phyloP scores from a whole-genome alignment of 1,284 basidiomycete species.

The Paramarasmius palmivorus region DNA sequence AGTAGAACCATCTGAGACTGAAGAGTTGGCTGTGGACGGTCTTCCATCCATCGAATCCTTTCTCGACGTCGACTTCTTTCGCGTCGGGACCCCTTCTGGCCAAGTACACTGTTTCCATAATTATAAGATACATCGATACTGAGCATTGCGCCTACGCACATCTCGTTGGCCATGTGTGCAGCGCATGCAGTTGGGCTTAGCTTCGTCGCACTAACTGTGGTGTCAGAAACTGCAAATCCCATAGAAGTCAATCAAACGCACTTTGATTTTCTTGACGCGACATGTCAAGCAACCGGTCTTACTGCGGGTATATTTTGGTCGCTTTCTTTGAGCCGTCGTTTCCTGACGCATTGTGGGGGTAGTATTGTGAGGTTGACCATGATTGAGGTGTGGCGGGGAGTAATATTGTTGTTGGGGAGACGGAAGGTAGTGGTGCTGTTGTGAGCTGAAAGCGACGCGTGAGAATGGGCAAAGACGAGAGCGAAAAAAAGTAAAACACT shows the following conservation, averaged over 20 bases:
- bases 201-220: conserved; percentile 72
- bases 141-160: conserved; percentile 38
- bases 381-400: conserved; percentile 36
- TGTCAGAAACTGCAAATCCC: conserved; percentile 6
- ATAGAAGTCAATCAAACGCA: conserved; percentile 32
- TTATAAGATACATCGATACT: background rate
- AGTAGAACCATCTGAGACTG: conserved; percentile 62
- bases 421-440: conserved; percentile 39
- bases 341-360: conserved; percentile 49
- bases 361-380: conserved; percentile 43
- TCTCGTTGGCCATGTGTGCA: conserved; percentile 80
- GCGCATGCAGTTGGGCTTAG: conserved; percentile 76
- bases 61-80: conserved; percentile 53
- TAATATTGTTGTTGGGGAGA: conserved; percentile 43
- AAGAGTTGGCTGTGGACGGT: conserved; percentile 65
- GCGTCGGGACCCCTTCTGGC: conserved; percentile 69
- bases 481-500: conserved; percentile 14
- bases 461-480: conserved; percentile 22
- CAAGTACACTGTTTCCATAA: conserved; percentile 64
- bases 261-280: conserved; percentile 86
- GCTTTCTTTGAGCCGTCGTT: conserved; percentile 58
- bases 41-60: conserved; percentile 53
- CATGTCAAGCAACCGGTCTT: conserved; percentile 85
- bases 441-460: conserved; percentile 33
- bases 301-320: conserved; percentile 84